These are phyloP conservation scores for Populus davidiana DNA, from an alignment of 345 rosid genomes.

Conservation along the genomic window DNA sequence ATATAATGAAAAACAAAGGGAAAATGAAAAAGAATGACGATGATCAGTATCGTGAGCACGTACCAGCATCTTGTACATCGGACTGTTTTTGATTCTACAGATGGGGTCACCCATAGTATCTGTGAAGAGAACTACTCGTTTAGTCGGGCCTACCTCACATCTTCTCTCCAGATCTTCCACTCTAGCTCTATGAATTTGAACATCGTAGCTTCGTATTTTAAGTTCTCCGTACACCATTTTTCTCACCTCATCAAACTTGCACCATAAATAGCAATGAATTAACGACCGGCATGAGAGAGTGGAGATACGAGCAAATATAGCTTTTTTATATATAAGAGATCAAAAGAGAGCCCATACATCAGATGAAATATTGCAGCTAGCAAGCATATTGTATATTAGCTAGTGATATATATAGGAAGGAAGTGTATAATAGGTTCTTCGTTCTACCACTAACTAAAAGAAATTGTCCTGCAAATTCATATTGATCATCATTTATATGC, in stretches of 20 bases:
- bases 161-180: slow-evolving; percentile 57
- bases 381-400: not conserved
- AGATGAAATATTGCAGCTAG: not conserved
- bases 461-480: slow-evolving; percentile 3
- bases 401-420: not conserved
- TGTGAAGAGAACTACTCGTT: slow-evolving; percentile 54
- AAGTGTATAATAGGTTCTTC: not conserved
- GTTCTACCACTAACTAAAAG: not conserved
- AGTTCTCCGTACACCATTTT: slow-evolving; percentile 30
- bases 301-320: not conserved
- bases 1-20: not conserved
- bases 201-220: slow-evolving; percentile 55
- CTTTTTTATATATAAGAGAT: not conserved
- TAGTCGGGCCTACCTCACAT: slow-evolving; percentile 68
- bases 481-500: slow-evolving; percentile 26
- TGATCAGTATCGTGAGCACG: not conserved
- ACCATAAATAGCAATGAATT: slow-evolving; percentile 1
- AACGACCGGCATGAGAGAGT: not conserved
- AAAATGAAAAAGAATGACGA: not conserved
- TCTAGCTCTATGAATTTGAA: slow-evolving; percentile 44
- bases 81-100: slow-evolving; percentile 73
- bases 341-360: not conserved
- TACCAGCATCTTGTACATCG: slow-evolving; percentile 72
- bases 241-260: not conserved
- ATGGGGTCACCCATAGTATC: slow-evolving; percentile 87